Conservation (phyloP, 75 land plant species). For the Cunninghamia lanceolata region DNA sequence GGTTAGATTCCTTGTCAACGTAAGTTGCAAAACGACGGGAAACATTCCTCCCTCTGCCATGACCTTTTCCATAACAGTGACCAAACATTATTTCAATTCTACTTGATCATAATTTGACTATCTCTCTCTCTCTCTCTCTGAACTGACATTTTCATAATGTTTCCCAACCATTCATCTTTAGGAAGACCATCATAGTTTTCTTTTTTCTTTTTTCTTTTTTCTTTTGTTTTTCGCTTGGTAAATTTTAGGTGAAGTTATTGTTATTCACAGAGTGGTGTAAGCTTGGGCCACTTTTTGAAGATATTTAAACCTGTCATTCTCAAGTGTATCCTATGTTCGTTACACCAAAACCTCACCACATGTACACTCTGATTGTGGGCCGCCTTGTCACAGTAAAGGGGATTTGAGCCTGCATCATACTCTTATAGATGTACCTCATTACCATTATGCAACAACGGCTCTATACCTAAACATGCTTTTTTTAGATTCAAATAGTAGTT, state of each 20-base stretch:
- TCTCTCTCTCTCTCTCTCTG: not conserved
- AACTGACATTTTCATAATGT: not conserved
- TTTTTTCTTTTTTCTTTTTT: not conserved
- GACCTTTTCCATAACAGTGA: slow-evolving; percentile 9
- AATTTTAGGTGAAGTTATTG: not conserved
- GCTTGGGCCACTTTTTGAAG: not conserved
- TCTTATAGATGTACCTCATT: not conserved
- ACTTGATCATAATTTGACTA: not conserved
- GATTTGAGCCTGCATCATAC: not conserved
- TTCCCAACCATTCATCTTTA: not conserved
- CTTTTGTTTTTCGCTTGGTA: too few species aligned
- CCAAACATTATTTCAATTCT: not conserved
- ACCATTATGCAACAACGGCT: not conserved
- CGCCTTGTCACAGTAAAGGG: not conserved
- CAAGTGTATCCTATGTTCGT: not conserved
- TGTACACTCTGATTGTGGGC: not conserved
- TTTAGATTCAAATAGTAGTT: not conserved
- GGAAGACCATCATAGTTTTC: not conserved
- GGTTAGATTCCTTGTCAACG: not conserved
- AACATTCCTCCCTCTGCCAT: not conserved
- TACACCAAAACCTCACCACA: not conserved
- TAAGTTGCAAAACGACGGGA: not conserved
- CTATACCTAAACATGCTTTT: not conserved
- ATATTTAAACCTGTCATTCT: not conserved
- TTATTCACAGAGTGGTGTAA: not conserved